A percentile compares a stretch with the other conserved stretches of the same genome.
These are phyloP conservation scores for Amanita muscaria DNA, from an alignment of 768 basidiomycete species.

Conservation along the genomic window DNA sequence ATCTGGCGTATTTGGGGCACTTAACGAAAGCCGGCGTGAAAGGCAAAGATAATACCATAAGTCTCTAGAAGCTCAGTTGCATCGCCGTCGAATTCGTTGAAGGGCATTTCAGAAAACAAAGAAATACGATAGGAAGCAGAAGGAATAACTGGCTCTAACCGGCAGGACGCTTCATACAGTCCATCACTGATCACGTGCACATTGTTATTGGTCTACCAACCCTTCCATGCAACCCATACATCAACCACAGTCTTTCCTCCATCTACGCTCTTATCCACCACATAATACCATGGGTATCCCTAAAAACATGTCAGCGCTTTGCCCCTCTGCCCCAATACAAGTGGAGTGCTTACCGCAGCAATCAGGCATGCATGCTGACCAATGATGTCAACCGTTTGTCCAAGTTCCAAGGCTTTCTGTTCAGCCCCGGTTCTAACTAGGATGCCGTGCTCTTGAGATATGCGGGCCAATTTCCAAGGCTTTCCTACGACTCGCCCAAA, in stretches of 20 bases:
- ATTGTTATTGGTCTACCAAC: conserved; percentile 71
- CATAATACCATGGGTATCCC: conserved; percentile 76
- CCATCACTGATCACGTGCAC: conserved; percentile 4
- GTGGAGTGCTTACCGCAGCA: conserved; percentile 38
- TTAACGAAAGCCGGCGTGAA: conserved; percentile 10
- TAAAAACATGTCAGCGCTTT: conserved; percentile 13
- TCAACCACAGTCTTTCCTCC: conserved; percentile 55
- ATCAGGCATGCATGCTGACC: conserved; percentile 85
- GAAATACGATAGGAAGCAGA: conserved; percentile 14
- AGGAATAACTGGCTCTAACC: not conserved
- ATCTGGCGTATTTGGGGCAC: conserved; percentile 41
- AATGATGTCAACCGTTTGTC: conserved; percentile 60
- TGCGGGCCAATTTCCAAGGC: conserved; percentile 54
- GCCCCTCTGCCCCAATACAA: not conserved
- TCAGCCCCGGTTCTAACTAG: conserved; percentile 30
- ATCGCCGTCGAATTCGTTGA: conserved; percentile 65
- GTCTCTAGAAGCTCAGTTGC: conserved; percentile 92
- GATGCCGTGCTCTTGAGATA: conserved; percentile 77
- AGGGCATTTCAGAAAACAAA: conserved; percentile 35
- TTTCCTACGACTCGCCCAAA: conserved; percentile 66
- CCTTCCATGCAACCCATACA: conserved; percentile 88
- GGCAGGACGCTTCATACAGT: not conserved
- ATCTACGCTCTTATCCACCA: conserved; percentile 57
- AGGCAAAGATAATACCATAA: conserved; percentile 52
- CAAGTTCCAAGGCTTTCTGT: conserved; percentile 35